Base-by-base conservation (phyloP, 345 rosid genomes). In the Iberis pinnata region DNA sequence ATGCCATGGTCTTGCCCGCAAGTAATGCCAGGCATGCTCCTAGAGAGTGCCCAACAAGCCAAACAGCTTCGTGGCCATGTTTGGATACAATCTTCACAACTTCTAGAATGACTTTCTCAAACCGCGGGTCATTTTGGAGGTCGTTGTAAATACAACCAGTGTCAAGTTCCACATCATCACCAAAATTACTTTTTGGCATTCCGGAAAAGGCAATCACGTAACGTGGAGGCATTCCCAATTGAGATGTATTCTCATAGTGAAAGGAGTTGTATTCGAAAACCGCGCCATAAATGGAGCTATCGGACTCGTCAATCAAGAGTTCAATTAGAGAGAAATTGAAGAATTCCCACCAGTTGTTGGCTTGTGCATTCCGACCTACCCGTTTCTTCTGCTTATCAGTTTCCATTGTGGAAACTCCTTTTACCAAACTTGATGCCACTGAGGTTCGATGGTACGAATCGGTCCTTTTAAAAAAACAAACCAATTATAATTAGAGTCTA, bases 21-120 rank as follows among this genome's bases (percentile, higher is more conserved):
- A 78, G 72, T 61, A 83, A 42, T 5, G 82, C 78, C 53, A 77
- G 22, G 19, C 75, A 81, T 17, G 92, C 76, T 26, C 92, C 87
- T 6, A 83, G 72, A 60, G 84, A 83, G 53, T 83, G 84, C 18
- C 92, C 92, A 0, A 75, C 60, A 31, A 83, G 51, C 92, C 84
- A 83, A 0, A 80, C 33, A 53, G 63, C 56, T 6, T 70, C 27
- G 1, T 31, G 3, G 3, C 70, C 65, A 9, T 52, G 24, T 7
- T 52, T 8, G 1, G 26, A 46, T 38, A 78, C 71, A 22, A 61
- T 18, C 12, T 18, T 47, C 13, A 54, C 40, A 14, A 72, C 57
- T 37, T 67, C 72, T 49, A 69, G 47, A 18, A 83, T 68, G 7
- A 75, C 83, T 7, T 71, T 62, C 58, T 35, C 41, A 41, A 70